Evolutionary conservation across 139 green algal species (phyloP), one percentile per base, ranked within the genome.

Genomic region (Spirogloea muscicola): DNA sequence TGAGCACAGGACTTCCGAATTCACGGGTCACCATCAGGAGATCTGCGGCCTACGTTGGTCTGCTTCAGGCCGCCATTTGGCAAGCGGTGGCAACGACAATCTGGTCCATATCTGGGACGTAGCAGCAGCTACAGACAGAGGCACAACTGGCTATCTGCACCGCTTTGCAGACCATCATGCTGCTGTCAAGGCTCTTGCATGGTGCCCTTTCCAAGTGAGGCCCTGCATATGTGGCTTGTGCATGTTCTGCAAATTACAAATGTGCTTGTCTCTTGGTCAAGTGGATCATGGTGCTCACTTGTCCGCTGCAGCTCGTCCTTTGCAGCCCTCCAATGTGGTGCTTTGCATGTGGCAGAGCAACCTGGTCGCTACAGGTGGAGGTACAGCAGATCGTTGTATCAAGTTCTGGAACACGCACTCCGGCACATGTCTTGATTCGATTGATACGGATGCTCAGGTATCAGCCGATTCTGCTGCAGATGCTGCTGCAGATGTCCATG

Each of bases 21-120:
- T 37, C n/a, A 6, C 38, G 3, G 68, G 33, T 3, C 88, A 91
- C 34, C 49, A 5, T 4, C 29, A 58, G 75, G 90, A 95, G 78
- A 82, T 95, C n/a, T 95, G 90, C 79, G 90, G 90, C 43, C 84
- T 94, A 40, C 88, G 89, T 71, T 94, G 89, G 89, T 88, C 85
- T 1, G 85, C 89, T 13, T 86, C 65, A 49, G 90, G 90, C 29
- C 69, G 80, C 39, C 89, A 93, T 77, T 87, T 94, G 44, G 90
- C 90, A 3, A 88, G 74, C 25, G 90, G 90, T 41, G 90, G 89
- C 39, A 94, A 94, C 76, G 90, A 94, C 86, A 94, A 94, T 77
- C 49, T 89, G 70, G 71, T 94, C 37, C 79, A 88, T 74, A 82
- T 94, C 39, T 94, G 87, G 88, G 85, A 92, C 64, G n/a, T n/a